Conservation (phyloP, 768 basidiomycete species). For the Tricholoma bakamatsutake region DNA sequence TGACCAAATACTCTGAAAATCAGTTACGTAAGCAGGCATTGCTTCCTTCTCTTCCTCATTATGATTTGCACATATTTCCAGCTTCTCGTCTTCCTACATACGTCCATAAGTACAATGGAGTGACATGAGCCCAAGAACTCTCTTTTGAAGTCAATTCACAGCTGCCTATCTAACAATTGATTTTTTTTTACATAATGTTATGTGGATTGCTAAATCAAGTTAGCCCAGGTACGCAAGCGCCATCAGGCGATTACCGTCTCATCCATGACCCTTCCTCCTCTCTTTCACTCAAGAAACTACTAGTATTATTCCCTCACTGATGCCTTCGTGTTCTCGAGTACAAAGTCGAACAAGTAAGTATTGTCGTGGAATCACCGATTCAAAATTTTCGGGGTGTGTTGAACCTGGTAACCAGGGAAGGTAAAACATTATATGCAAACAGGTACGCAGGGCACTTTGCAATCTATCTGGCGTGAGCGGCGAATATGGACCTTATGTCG, state of each 20-base stretch:
- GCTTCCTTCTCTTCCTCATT: background rate
- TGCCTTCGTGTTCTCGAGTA: background rate
- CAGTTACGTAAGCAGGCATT: constrained; percentile 1
- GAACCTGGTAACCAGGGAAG: background rate
- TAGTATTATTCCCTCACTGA: background rate
- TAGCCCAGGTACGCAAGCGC: too few relatives aligned
- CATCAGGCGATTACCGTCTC: background rate
- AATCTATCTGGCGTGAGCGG: background rate
- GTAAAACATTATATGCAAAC: background rate
- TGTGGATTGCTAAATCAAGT: too few relatives aligned
- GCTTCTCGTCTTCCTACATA: background rate
- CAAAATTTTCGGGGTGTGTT: background rate
- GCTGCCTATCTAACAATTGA: background rate
- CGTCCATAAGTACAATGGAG: background rate
- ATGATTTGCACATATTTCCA: background rate
- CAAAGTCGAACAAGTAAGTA: background rate
- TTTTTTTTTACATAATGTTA: background rate
- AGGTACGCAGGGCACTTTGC: background rate
- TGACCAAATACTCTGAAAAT: constrained; percentile 3
- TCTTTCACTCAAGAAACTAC: background rate
- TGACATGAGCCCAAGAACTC: background rate
- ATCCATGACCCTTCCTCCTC: background rate
- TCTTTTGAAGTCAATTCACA: background rate
- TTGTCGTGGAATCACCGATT: background rate
- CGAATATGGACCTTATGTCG: background rate